Conservation (phyloP, 2,329 filamentous ascomycete genomes). For the Drechslerella coelobrocha region DNA sequence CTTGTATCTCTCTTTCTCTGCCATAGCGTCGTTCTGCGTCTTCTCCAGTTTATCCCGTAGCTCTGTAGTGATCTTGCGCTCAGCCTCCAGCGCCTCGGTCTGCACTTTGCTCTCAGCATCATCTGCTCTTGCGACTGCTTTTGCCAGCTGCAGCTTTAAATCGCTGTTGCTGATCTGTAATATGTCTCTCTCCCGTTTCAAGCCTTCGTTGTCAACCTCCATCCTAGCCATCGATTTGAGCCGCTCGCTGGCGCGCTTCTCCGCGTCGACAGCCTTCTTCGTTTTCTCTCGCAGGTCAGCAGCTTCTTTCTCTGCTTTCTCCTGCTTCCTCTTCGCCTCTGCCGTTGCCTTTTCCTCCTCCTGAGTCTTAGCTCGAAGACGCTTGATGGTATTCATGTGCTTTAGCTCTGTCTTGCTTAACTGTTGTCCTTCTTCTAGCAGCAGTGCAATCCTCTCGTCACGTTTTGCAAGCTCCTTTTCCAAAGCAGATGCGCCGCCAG, state of each 20-base stretch:
- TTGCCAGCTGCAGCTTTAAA: slow-evolving; percentile 65
- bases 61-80: slow-evolving; percentile 65
- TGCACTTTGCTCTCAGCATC: slow-evolving; percentile 71
- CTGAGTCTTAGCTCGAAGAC: slow-evolving; percentile 71
- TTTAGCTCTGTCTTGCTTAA: slow-evolving; percentile 86
- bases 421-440: slow-evolving; percentile 92
- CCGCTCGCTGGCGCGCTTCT: slow-evolving; percentile 56
- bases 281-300: slow-evolving; percentile 62
- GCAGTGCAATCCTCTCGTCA: slow-evolving; percentile 83
- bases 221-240: slow-evolving; percentile 47
- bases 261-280: slow-evolving; percentile 63
- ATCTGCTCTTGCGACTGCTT: slow-evolving; percentile 69
- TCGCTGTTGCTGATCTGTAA: slow-evolving; percentile 64
- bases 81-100: slow-evolving; percentile 71
- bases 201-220: slow-evolving; percentile 36
- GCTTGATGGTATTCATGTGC: slow-evolving; percentile 81
- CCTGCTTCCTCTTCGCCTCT: slow-evolving; percentile 67
- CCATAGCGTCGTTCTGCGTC: slow-evolving; percentile 50
- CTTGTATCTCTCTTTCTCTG: slow-evolving; percentile 63
- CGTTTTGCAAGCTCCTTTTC: slow-evolving; percentile 87
- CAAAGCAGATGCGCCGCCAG: slow-evolving; percentile 68
- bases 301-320: slow-evolving; percentile 66
- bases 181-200: slow-evolving; percentile 53
- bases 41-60: slow-evolving; percentile 62
- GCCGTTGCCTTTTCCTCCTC: slow-evolving; percentile 71